These are phyloP conservation scores for Scenedesmus sp. DNA, from an alignment of 163 green algal genomes.

Conservation along the genomic window DNA sequence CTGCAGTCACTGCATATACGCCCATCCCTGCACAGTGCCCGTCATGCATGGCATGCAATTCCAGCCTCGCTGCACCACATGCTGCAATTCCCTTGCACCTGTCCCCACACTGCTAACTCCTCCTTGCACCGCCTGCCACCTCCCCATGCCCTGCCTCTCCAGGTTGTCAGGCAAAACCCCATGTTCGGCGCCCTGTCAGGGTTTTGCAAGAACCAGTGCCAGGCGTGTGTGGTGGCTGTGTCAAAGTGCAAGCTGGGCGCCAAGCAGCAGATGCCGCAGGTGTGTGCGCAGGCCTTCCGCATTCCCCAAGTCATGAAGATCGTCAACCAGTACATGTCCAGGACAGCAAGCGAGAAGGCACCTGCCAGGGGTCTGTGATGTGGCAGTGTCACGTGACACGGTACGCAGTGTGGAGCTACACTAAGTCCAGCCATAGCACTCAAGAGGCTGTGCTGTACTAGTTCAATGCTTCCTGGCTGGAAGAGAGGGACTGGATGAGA, in stretches of 20 bases:
- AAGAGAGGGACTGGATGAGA: neutral
- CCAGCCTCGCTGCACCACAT: no score
- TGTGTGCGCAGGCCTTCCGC: neutral
- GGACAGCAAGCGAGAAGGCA: neutral
- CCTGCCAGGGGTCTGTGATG: neutral
- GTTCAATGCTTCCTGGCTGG: neutral
- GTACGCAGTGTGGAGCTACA: no score
- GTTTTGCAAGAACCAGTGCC: slow-evolving; percentile 24
- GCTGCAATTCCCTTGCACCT: neutral
- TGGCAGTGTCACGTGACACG: no score
- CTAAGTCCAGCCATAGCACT: no score
- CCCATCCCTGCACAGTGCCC: neutral
- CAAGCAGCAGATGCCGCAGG: neutral
- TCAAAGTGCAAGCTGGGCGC: neutral
- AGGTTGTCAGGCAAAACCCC: slow-evolving; percentile 12
- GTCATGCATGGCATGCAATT: no score
- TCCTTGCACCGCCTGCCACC: neutral
- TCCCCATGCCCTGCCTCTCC: neutral
- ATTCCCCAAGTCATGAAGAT: slow-evolving; percentile 7
- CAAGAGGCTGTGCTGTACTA: neutral
- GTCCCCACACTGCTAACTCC: neutral
- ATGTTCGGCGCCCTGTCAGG: neutral
- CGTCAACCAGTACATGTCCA: neutral
- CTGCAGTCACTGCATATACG: neutral
- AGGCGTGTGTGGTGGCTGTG: slow-evolving; percentile 13